phyloP scores from a whole-genome alignment of 768 basidiomycete genomes.

The Collybiopsis confluens region DNA sequence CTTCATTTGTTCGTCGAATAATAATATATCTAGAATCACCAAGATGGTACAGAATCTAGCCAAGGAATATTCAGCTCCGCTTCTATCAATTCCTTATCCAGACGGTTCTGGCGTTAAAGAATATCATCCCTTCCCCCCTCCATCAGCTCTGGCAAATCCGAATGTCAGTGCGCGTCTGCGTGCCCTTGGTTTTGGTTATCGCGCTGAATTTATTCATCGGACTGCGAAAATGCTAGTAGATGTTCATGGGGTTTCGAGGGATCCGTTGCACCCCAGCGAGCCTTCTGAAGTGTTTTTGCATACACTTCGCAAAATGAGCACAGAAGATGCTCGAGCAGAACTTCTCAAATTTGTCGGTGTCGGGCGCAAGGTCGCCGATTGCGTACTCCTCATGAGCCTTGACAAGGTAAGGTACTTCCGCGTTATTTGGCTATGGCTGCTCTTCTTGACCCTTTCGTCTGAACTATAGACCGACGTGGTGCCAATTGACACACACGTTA shows the following conservation, averaged over 20 bases:
- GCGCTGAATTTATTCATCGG: conserved; percentile 83
- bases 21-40: conserved; percentile 92
- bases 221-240: conserved; percentile 78
- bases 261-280: conserved; percentile 28
- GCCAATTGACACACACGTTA: conserved; percentile 94
- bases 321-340: conserved; percentile 63
- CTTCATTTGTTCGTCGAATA: conserved; percentile 97
- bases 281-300: conserved; percentile 59
- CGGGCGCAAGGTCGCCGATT: conserved; percentile 96
- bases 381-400: conserved; percentile 86
- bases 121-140: conserved; percentile 86
- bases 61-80: conserved; percentile 64
- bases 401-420: conserved; percentile 59
- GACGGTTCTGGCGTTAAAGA: conserved; percentile 22
- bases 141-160: conserved; percentile 55
- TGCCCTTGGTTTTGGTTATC: conserved; percentile 89
- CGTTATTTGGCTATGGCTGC: background rate
- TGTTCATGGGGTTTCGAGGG: conserved; percentile 31
- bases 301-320: conserved; percentile 43
- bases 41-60: conserved; percentile 89
- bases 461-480: conserved; percentile 84
- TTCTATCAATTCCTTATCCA: conserved; percentile 46
- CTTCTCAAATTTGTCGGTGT: conserved; percentile 86
- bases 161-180: conserved; percentile 64
- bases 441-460: background rate